A percentile compares a stretch with the other conserved stretches of the same genome.
These are phyloP conservation scores for Andrographis paniculata DNA, from an alignment of 305 asterid species.

Conservation along the genomic window DNA sequence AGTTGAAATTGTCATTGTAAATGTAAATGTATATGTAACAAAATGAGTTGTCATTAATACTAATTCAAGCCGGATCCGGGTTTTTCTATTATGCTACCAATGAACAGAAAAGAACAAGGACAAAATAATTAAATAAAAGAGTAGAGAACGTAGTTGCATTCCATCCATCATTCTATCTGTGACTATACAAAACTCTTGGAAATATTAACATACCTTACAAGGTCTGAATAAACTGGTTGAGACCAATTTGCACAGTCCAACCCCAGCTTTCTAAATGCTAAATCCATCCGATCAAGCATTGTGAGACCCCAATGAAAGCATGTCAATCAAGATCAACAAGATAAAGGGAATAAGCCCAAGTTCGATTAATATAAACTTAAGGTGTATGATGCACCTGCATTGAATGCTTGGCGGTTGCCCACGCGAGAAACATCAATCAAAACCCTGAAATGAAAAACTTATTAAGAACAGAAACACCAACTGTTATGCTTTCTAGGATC, in stretches of 20 bases:
- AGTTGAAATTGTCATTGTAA: too few species aligned
- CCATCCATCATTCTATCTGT: neutral
- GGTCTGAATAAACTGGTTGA: constrained; percentile 85
- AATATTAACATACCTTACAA: constrained; percentile 41
- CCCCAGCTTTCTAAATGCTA: constrained; percentile 91
- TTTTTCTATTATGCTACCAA: constrained; percentile 12
- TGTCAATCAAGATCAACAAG: constrained; percentile 4
- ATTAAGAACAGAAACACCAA: constrained; percentile 3
- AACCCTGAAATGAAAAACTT: constrained; percentile 46
- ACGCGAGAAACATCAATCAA: constrained; percentile 76
- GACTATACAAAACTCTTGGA: neutral
- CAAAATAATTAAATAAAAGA: neutral
- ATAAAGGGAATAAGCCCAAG: constrained; percentile 1
- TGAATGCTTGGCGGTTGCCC: constrained; percentile 77
- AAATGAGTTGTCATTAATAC: too few species aligned
- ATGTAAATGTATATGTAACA: too few species aligned
- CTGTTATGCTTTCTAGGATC: neutral
- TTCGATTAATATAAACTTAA: constrained; percentile 13
- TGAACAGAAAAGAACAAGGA: neutral
- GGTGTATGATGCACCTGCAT: constrained; percentile 44
- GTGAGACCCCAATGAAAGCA: constrained; percentile 11
- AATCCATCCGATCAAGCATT: constrained; percentile 27
- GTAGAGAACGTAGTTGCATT: too few species aligned
- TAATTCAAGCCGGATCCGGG: neutral
- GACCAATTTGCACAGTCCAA: constrained; percentile 98